phyloP scores from a whole-genome alignment of 805 yeast species.

The Barnettozyma botsteinii region DNA sequence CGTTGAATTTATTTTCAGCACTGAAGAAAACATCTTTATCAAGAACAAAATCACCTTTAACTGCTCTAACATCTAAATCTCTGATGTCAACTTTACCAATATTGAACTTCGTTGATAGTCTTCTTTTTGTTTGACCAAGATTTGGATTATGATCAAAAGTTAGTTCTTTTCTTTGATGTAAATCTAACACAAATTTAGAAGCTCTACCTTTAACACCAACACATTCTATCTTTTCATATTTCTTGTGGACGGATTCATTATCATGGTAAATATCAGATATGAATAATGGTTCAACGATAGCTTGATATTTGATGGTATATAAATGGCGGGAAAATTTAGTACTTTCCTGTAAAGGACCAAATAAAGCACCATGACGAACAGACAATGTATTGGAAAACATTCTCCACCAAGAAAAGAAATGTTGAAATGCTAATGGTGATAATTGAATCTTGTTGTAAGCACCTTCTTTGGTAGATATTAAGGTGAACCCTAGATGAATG shows the following conservation, averaged over 20 bases:
- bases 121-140: constrained; percentile 40
- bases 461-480: constrained; percentile 35
- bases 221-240: constrained; percentile 35
- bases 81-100: constrained; percentile 56
- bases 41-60: constrained; percentile 42
- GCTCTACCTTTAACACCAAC: constrained; percentile 69
- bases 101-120: constrained; percentile 53
- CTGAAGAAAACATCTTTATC: constrained; percentile 9
- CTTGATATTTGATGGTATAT: constrained; percentile 72
- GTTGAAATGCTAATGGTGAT: constrained; percentile 60
- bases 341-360: constrained; percentile 47
- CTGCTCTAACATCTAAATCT: constrained; percentile 54
- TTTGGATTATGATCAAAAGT: constrained; percentile 40
- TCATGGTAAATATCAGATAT: constrained; percentile 67
- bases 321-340: constrained; percentile 73
- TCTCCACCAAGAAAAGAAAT: constrained; percentile 82
- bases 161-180: constrained; percentile 57
- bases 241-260: constrained; percentile 33
- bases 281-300: constrained; percentile 66
- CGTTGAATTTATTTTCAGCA: constrained; percentile 9
- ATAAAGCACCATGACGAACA: constrained; percentile 66
- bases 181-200: constrained; percentile 51
- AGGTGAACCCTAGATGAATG: constrained; percentile 62
- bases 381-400: constrained; percentile 82
- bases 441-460: constrained; percentile 72